Base-by-base conservation (phyloP, 2,329 filamentous ascomycete species). In the Tolypocladium pustulatum region DNA sequence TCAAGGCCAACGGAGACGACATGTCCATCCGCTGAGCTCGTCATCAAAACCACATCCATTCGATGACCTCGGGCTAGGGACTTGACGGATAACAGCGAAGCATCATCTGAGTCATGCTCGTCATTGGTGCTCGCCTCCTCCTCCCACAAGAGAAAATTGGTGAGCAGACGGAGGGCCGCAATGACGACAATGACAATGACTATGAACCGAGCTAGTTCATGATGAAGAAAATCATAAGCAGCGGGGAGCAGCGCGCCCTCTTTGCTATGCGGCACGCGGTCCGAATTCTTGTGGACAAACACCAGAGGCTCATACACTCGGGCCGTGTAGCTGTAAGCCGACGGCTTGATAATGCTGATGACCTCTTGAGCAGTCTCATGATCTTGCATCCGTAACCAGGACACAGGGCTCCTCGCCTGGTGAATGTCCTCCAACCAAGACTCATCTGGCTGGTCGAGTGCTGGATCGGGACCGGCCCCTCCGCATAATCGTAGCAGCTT, bases 331-430 rank as follows among this genome's bases (percentile, higher is more conserved):
- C 84, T 88, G 66, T 89, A 81, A 1, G 85, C 82, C 58, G 80
- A 76, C 8, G 89, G 89, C 63, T 90, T 91, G 65, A 91, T 81
- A 37, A 89, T 81, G n/a, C 83, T 80, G 68, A 92, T 90, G 20
- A 92, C 81, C 66, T 92, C 89, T 41, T 81, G 82, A 2, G 88
- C 89, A 1, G 88, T 91, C 66, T 90, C 87, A 65, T 91, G 88
- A 64, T 92, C 89, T 69, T 92, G 89, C 58, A 91, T 78, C 32
- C 82, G 81, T 55, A 92, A 76, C 89, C 89, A 93, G 20, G 89
- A 87, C 4, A 81, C 84, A 1, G 87, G 89, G n/a, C 85, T 89
- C 61, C 89, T 79, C 2, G 87, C 88, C 67, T 90, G 88, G 65
- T 92, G 86, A 61, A 91, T 81, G 27, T 82, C 79, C 13, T 85